Evolutionary conservation across 495 filamentous ascomycete species (phyloP).

Genomic region (Neurospora sp.): DNA sequence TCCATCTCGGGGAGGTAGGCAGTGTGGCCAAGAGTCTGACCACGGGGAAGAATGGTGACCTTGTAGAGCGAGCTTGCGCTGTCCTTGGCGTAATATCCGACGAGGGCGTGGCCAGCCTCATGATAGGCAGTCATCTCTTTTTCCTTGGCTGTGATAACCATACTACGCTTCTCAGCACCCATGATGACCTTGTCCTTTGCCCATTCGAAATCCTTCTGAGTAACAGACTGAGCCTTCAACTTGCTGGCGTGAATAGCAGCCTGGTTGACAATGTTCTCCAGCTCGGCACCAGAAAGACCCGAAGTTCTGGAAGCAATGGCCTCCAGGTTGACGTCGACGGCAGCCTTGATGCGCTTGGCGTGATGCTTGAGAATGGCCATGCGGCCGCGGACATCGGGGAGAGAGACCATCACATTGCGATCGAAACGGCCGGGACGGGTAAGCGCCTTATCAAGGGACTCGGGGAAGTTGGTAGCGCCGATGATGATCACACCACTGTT

Average conservation of each 20-base stretch:
- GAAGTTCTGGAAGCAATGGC: conserved; percentile 77
- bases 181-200: conserved; percentile 98
- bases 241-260: conserved; percentile 86
- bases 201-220: conserved; percentile 82
- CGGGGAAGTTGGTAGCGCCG: conserved; percentile 90
- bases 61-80: conserved; percentile 77
- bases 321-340: conserved; percentile 68
- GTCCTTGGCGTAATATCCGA: conserved; percentile 65
- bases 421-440: conserved; percentile 94
- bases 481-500: conserved; percentile 90
- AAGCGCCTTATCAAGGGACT: conserved; percentile 87
- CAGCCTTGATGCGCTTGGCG: conserved; percentile 73
- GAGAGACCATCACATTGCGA: conserved; percentile 73
- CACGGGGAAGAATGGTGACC: conserved; percentile 90
- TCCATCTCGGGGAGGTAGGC: conserved; percentile 82
- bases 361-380: conserved; percentile 88
- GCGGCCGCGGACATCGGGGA: conserved; percentile 91
- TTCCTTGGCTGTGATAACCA: conserved; percentile 76
- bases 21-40: conserved; percentile 75
- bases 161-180: conserved; percentile 81
- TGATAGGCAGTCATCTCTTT: conserved; percentile 94
- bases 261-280: conserved; percentile 95
- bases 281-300: conserved; percentile 87
- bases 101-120: conserved; percentile 90
- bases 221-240: conserved; percentile 60